These are phyloP conservation scores for Chrysosporium queenslandicum DNA, from an alignment of 2,329 filamentous ascomycete species.

Conservation along the genomic window DNA sequence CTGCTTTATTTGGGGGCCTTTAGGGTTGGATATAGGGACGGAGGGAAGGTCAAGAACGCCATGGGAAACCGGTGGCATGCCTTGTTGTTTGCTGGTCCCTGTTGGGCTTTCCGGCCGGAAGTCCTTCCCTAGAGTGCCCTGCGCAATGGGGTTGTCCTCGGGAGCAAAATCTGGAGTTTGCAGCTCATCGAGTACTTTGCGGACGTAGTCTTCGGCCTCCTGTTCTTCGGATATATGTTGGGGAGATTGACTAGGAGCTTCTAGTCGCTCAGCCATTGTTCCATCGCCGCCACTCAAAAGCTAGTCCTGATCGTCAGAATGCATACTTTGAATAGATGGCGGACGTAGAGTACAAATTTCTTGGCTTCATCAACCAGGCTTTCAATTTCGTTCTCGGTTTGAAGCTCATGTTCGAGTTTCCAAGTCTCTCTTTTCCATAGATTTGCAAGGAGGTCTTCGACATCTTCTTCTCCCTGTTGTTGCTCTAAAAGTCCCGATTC, in stretches of 20 bases:
- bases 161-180: not conserved
- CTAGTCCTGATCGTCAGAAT: slow-evolving; percentile 1
- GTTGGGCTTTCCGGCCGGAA: not conserved
- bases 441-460: slow-evolving; percentile 18
- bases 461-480: slow-evolving; percentile 13
- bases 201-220: slow-evolving; percentile 25
- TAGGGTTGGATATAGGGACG: slow-evolving; percentile 18
- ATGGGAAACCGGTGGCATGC: not conserved
- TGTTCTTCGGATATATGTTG: slow-evolving; percentile 11
- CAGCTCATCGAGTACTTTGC: slow-evolving; percentile 24
- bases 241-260: not conserved
- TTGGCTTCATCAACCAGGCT: slow-evolving; percentile 18
- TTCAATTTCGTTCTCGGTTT: slow-evolving; percentile 10
- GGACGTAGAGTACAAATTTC: slow-evolving; percentile 18
- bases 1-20: not conserved
- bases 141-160: slow-evolving; percentile 5
- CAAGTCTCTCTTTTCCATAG: slow-evolving; percentile 10
- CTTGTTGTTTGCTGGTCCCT: not conserved
- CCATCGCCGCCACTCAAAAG: slow-evolving; percentile 2
- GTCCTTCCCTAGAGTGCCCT: not conserved
- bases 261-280: slow-evolving; percentile 12
- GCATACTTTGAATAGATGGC: not conserved
- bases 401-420: slow-evolving; percentile 8
- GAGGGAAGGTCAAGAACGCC: slow-evolving; percentile 18
- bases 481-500: not conserved